Conservation (phyloP, 169 alveolate genomes). For the Babesia sp. region DNA sequence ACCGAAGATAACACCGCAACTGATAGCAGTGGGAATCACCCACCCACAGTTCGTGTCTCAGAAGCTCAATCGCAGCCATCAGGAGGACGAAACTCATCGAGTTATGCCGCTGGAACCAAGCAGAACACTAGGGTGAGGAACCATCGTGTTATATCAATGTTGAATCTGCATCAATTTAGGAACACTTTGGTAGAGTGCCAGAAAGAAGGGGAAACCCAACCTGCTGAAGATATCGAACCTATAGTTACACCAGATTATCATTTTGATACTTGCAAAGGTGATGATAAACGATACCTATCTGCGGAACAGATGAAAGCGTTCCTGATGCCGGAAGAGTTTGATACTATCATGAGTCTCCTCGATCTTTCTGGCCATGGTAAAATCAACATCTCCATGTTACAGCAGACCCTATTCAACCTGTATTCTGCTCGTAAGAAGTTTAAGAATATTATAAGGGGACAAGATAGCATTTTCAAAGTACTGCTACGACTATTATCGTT, state of each 20-base stretch:
- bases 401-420: slow-evolving; percentile 71
- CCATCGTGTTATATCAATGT: slow-evolving; percentile 7
- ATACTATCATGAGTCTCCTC: slow-evolving; percentile 71
- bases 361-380: slow-evolving; percentile 81
- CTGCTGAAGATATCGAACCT: background rate
- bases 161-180: slow-evolving; percentile 21
- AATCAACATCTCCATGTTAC: slow-evolving; percentile 70
- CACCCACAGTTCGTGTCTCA: background rate
- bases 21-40: background rate
- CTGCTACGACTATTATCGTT: slow-evolving; percentile 78
- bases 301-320: slow-evolving; percentile 34
- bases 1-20: background rate
- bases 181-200: background rate
- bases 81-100: background rate
- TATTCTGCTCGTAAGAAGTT: slow-evolving; percentile 73
- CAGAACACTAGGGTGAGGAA: background rate
- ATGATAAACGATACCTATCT: slow-evolving; percentile 12
- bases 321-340: slow-evolving; percentile 73
- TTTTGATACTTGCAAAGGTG: slow-evolving; percentile 1
- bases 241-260: slow-evolving; percentile 13
- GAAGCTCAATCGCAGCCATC: background rate
- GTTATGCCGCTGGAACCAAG: background rate
- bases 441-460: slow-evolving; percentile 76
- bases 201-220: background rate
- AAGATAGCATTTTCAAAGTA: slow-evolving; percentile 81